Evolutionary conservation across 139 green algal genomes (phyloP).

Genomic region (Chlamydomonas applanata): DNA sequence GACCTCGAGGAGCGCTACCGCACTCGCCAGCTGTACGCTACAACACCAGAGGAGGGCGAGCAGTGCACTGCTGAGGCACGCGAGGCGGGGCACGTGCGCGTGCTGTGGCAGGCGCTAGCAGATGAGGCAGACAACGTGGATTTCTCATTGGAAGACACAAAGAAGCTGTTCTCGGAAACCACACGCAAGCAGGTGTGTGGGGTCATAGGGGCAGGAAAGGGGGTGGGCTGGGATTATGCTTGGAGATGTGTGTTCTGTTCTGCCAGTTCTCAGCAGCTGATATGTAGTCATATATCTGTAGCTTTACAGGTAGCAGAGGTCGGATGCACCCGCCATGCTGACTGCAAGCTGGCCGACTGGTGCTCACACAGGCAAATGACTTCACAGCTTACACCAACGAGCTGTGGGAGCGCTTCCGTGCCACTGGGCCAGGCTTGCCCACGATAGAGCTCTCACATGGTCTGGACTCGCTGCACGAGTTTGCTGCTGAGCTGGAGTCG

Average conservation of each 20-base stretch:
- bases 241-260: too few species aligned
- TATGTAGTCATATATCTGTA: too few species aligned
- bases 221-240: too few species aligned
- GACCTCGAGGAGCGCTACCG: conserved; percentile 83
- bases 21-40: conserved; percentile 64
- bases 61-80: conserved; percentile 33
- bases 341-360: too few species aligned
- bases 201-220: too few species aligned
- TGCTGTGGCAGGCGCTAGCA: conserved; percentile 35
- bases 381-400: conserved; percentile 39
- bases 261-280: too few species aligned
- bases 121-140: conserved; percentile 64
- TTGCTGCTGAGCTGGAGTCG: conserved; percentile 41
- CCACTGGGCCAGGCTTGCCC: conserved; percentile 42
- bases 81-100: conserved; percentile 25
- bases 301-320: too few species aligned
- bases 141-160: conserved; percentile 59
- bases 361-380: conserved; percentile 53
- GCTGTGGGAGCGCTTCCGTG: conserved; percentile 41
- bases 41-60: conserved; percentile 26
- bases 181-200: conserved; percentile 62
- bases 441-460: conserved; percentile 45
- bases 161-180: conserved; percentile 66
- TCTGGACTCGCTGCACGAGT: conserved; percentile 48
- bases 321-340: too few species aligned